A percentile compares a stretch with the other conserved stretches of the same genome.
phyloP scores from a whole-genome alignment of 495 filamentous ascomycete genomes.

The Amphirosellinia nigrospora region DNA sequence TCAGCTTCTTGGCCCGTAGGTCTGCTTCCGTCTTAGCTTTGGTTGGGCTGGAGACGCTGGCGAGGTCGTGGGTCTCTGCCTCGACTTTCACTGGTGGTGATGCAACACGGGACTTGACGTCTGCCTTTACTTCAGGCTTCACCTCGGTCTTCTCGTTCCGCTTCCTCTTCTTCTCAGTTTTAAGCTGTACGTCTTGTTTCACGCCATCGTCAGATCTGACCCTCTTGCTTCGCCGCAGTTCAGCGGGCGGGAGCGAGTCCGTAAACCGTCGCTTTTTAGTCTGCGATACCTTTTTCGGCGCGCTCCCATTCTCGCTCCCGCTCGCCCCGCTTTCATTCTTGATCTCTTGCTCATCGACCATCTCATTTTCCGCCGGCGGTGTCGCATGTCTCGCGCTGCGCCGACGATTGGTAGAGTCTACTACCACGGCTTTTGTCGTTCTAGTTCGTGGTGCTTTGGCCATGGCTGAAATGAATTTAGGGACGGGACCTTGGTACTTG shows the following conservation, averaged over 20 bases:
- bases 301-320: constrained; percentile 14
- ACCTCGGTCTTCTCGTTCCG: neutral
- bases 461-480: neutral
- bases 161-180: neutral
- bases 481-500: neutral
- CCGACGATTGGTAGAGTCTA: constrained; percentile 20
- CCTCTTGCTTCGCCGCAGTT: constrained; percentile 24
- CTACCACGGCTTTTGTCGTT: constrained; percentile 10
- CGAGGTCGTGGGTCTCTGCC: neutral
- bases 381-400: constrained; percentile 31
- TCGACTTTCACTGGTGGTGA: constrained; percentile 10
- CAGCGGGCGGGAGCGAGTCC: neutral
- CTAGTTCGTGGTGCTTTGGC: neutral
- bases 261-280: constrained; percentile 2
- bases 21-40: neutral
- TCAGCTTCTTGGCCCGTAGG: constrained; percentile 42
- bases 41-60: neutral
- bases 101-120: neutral
- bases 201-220: neutral
- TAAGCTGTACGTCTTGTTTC: neutral
- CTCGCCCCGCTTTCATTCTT: neutral
- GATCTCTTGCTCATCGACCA: neutral
- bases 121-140: neutral
- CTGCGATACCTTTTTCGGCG: neutral
- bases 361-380: neutral